Evolutionary conservation across 805 yeast genomes (phyloP), one percentile per base, ranked within the genome.

Genomic region (Wickerhamomyces rabaulensis): DNA sequence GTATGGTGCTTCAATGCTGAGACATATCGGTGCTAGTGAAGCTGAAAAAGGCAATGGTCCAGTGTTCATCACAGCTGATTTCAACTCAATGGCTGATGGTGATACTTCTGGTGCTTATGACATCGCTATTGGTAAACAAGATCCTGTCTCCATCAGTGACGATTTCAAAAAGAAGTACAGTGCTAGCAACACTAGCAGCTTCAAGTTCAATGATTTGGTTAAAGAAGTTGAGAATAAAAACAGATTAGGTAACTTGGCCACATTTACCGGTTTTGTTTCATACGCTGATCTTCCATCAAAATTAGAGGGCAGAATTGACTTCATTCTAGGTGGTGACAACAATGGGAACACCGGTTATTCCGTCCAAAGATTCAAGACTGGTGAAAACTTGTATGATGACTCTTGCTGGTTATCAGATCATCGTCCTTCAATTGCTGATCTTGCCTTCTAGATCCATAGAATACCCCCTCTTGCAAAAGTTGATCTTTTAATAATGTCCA

Each of bases 41-140:
- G 54, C 52, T 9, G 55, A 53, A 12, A 53, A 53, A 20, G 61
- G 62, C 5, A 58, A 63, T 5, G 64, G 63, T 12, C 69, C 73
- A 9, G 69, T 70, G 1, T 59, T 73, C 42, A 55, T 75, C 16
- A 57, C 65, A 37, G 79, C 78, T 12, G 78, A 74, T 51, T 73
- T 76, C 60, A 76, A 76, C 47, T 50, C 53, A 1, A 48, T 45
- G n/a, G 39, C 44, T 12, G 12, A 3, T n/a, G 53, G 49, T 27
- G 26, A 23, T 10, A 29, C 39, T 15, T 44, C 42, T 15, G 53
- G 53, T 35, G 53, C 49, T 20, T 50, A 50, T 33, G 15, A 31
- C 16, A 50, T 50, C 16, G 35, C 49, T 3, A 31, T 42, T 12
- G 53, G 51, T 23, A 36, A 17, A 6, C 27, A 39, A 16, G 36